Evolutionary conservation across 305 asterid species (phyloP).

Genomic region (Caryopteris hybrid): DNA sequence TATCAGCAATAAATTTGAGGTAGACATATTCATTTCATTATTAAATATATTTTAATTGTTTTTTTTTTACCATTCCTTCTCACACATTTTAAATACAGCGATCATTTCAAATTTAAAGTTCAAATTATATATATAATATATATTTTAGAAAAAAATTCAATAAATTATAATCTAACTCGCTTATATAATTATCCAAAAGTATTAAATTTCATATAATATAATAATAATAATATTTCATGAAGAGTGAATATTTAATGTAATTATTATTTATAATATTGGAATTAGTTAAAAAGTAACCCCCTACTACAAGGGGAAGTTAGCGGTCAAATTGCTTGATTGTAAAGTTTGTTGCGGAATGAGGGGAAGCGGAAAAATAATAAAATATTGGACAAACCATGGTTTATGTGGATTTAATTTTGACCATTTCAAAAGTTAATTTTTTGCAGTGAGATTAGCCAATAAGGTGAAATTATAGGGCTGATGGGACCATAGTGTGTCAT

Average conservation of each 20-base stretch:
- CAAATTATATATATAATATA: no score
- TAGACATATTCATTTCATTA: no score
- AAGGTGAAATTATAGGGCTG: background rate
- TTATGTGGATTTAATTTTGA: background rate
- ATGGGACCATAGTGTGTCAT: conserved; percentile 33
- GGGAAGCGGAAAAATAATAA: background rate
- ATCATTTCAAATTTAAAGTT: no score
- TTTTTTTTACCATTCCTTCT: no score
- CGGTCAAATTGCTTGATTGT: background rate
- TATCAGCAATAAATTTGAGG: background rate
- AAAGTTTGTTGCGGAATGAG: background rate
- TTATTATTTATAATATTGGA: no score
- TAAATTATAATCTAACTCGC: no score
- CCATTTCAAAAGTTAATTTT: background rate
- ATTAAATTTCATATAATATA: no score
- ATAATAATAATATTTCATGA: no score
- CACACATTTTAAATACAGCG: no score
- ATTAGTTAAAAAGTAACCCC: background rate
- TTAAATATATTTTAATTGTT: no score
- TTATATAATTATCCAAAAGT: no score
- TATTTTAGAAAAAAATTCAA: no score
- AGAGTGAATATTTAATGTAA: background rate
- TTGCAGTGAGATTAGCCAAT: background rate
- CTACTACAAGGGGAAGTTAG: background rate
- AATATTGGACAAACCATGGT: background rate